phyloP scores from a whole-genome alignment of 2,329 filamentous ascomycete genomes.

The Stagonosporopsis chrysanthemi region DNA sequence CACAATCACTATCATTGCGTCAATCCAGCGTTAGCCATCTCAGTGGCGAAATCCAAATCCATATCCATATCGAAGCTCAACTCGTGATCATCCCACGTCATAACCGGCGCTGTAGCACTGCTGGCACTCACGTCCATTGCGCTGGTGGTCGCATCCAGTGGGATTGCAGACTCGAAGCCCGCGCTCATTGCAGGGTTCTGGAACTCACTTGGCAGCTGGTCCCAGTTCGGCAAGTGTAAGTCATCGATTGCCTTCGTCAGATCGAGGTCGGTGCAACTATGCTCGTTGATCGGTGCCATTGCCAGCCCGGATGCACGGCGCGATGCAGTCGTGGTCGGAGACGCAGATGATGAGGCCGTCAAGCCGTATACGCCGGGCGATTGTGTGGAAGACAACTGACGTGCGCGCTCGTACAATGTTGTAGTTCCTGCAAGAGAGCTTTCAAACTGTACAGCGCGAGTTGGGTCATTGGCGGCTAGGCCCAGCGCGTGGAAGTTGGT shows the following conservation, averaged over 20 bases:
- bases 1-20: background rate
- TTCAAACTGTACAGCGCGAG: constrained; percentile 31
- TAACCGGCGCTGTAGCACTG: constrained; percentile 8
- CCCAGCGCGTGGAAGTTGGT: constrained; percentile 24
- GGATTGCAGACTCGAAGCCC: constrained; percentile 24
- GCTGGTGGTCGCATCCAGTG: constrained; percentile 21
- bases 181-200: constrained; percentile 35
- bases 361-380: constrained; percentile 27
- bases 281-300: constrained; percentile 31
- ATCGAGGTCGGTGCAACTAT: constrained; percentile 20
- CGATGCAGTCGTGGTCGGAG: constrained; percentile 25
- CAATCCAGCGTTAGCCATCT: constrained; percentile 16
- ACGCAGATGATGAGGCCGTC: constrained; percentile 26
- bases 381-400: constrained; percentile 24
- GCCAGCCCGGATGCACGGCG: constrained; percentile 21
- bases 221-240: constrained; percentile 40
- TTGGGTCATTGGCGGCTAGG: constrained; percentile 21
- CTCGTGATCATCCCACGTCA: constrained; percentile 43
- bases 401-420: constrained; percentile 23
- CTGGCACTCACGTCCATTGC: constrained; percentile 14
- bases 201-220: constrained; percentile 35
- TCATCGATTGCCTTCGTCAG: constrained; percentile 15
- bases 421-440: constrained; percentile 38
- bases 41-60: constrained; percentile 32
- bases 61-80: constrained; percentile 44